Evolutionary conservation across 192 early-diverging fungal genomes (phyloP), one percentile per base, ranked within the genome.

Genomic region (Backusella sp.): DNA sequence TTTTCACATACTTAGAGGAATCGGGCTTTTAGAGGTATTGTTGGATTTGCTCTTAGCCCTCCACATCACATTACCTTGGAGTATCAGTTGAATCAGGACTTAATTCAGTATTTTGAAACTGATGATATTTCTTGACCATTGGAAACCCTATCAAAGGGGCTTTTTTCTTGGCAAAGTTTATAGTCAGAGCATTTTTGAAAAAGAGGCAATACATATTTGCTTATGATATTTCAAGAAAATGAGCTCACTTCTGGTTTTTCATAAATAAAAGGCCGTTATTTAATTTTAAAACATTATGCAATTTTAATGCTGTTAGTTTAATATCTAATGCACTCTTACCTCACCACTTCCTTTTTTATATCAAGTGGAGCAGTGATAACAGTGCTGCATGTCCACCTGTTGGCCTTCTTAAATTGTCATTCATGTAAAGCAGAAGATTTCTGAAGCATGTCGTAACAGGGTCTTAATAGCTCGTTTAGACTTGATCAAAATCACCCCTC

Each of bases 381-480:
- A 15, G 92, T 37, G 96, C 98, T 44, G 97, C 97, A 75, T 96
- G 91, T 77, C 86, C 83, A 19, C 92, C 92, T 72, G 93, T 88
- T 56, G 88, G 84, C 78, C 85, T 91, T 66, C 94, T 88, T 66
- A 91, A 79, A 81, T 87, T 90, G 81, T 98, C 94, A 84, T 99
- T 96, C 84, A 90, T 91, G 1, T 49, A 19, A 49, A 6, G 46
- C 4, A 44, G 87, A 19, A 1, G 19, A 49, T 49, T 49, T 49
- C 6, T 49, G 6, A 49, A 19, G 46, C n/a, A 49, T 49, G 4
- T 49, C 6, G 19, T 49, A n/a, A 93, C 96, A 52, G 90, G 87
- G 83, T 93, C 98, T 79, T 98, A 98, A 90, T 98, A 99, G 80
- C 92, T 95, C 70, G 98, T 96, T 77, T 94, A 99, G 70, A 93